phyloP scores from a whole-genome alignment of 2,329 filamentous ascomycete genomes.

The Sphaerulina populicola region DNA sequence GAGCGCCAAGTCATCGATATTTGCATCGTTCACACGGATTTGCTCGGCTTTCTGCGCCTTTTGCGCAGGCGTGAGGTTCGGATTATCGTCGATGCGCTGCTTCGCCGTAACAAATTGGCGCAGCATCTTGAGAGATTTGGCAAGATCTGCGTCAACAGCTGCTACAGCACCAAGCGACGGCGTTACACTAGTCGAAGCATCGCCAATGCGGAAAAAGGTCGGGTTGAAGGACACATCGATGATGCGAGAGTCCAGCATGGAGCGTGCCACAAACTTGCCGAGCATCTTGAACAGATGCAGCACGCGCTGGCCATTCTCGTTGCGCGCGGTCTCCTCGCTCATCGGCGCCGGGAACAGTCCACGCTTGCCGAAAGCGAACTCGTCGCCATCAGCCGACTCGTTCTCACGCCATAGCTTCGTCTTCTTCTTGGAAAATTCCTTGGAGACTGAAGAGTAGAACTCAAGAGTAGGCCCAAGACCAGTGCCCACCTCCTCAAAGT shows the following conservation, averaged over 20 bases:
- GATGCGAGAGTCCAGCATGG: conserved; percentile 96
- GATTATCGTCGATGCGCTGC: conserved; percentile 69
- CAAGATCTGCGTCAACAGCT: conserved; percentile 76
- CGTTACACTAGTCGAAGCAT: conserved; percentile 57
- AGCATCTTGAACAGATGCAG: conserved; percentile 85
- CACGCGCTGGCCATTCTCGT: conserved; percentile 77
- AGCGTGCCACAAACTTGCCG: conserved; percentile 93
- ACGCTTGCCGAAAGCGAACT: conserved; percentile 75
- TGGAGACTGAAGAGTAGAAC: conserved; percentile 95
- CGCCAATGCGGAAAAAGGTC: conserved; percentile 91
- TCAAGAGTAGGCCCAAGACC: conserved; percentile 91
- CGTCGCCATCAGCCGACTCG: conserved; percentile 61
- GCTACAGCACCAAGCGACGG: conserved; percentile 86
- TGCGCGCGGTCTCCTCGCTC: conserved; percentile 63
- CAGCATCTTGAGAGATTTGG: conserved; percentile 74
- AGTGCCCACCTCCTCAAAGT: conserved; percentile 97
- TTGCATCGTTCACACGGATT: conserved; percentile 66
- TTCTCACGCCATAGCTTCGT: conserved; percentile 93
- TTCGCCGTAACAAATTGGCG: conserved; percentile 81
- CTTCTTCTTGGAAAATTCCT: conserved; percentile 95
- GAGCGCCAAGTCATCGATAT: conserved; percentile 76
- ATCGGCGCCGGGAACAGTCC: conserved; percentile 90
- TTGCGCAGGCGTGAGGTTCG: conserved; percentile 54
- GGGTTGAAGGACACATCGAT: conserved; percentile 97
- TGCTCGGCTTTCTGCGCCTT: conserved; percentile 62